Evolutionary conservation across 805 yeast genomes (phyloP).

Genomic region (Lachancea fermentati): DNA sequence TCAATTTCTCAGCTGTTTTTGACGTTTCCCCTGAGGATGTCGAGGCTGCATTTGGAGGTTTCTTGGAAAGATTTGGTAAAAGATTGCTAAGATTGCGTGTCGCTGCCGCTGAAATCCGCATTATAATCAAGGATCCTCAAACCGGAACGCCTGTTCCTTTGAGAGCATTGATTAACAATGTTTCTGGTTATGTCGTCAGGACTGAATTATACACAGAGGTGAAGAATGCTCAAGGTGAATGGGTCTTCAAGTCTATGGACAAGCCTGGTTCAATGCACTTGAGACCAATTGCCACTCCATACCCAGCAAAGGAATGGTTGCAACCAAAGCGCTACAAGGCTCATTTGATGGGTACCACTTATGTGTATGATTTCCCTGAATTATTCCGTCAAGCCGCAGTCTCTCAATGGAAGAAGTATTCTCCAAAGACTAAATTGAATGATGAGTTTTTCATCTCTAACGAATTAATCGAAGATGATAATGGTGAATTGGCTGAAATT

Average conservation of each 20-base stretch:
- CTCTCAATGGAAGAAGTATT: slow-evolving; percentile 74
- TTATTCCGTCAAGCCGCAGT: slow-evolving; percentile 88
- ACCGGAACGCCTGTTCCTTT: slow-evolving; percentile 91
- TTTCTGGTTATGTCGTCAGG: slow-evolving; percentile 94
- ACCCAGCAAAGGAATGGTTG: slow-evolving; percentile 95
- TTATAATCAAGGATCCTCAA: slow-evolving; percentile 84
- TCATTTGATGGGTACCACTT: slow-evolving; percentile 96
- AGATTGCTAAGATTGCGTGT: slow-evolving; percentile 95
- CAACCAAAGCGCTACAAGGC: slow-evolving; percentile 99
- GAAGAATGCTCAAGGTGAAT: slow-evolving; percentile 85
- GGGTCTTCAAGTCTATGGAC: slow-evolving; percentile 95
- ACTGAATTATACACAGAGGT: slow-evolving; percentile 93
- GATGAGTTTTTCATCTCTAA: slow-evolving; percentile 71
- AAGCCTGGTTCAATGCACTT: slow-evolving; percentile 96
- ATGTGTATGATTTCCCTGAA: slow-evolving; percentile 98
- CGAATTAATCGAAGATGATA: slow-evolving; percentile 83
- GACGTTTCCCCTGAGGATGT: slow-evolving; percentile 93
- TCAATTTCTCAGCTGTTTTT: slow-evolving; percentile 94
- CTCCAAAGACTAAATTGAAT: slow-evolving; percentile 42
- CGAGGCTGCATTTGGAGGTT: slow-evolving; percentile 95
- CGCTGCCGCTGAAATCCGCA: slow-evolving; percentile 95
- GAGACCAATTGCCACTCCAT: slow-evolving; percentile 92
- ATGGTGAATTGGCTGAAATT: slow-evolving; percentile 74
- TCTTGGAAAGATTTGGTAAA: slow-evolving; percentile 95
- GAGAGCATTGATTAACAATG: slow-evolving; percentile 94